Conservation (phyloP, 2,329 filamentous ascomycete genomes). For the Pseudopithomyces chartarum region DNA sequence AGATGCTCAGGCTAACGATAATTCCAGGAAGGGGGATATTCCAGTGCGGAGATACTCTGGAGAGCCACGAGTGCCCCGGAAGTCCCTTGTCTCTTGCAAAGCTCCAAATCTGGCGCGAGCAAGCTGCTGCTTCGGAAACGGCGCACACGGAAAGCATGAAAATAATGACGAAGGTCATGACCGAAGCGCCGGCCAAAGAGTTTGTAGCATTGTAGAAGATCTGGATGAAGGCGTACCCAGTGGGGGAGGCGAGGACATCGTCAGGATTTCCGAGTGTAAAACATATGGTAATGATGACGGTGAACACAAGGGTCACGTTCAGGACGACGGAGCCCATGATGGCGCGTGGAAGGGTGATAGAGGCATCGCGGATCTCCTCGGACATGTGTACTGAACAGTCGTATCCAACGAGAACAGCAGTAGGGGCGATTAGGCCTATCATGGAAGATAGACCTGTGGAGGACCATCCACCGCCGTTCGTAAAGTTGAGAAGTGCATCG, state of each 20-base stretch:
- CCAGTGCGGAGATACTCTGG: conserved; percentile 15
- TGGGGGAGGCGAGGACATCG: conserved; percentile 30
- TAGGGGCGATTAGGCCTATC: conserved; percentile 28
- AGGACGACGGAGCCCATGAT: conserved; percentile 43
- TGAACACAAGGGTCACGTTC: conserved; percentile 40
- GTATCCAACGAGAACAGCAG: conserved; percentile 33
- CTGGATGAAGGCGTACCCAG: conserved; percentile 45
- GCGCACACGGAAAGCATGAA: conserved; percentile 23
- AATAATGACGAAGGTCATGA: conserved; percentile 27
- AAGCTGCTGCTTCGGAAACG: conserved; percentile 30
- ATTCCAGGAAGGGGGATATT: conserved; percentile 22
- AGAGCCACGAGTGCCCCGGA: conserved; percentile 20
- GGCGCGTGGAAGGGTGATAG: conserved; percentile 42
- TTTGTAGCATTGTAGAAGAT: conserved; percentile 35
- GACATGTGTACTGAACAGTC: conserved; percentile 44
- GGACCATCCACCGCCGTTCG: conserved; percentile 41
- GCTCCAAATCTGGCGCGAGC: conserved; percentile 25
- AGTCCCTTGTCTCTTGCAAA: conserved; percentile 29
- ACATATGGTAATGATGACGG: conserved; percentile 45
- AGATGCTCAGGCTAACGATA: conserved; percentile 29
- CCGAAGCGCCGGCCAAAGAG: conserved; percentile 20
- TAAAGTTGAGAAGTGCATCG: conserved; percentile 31
- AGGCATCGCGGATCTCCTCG: conserved; percentile 47
- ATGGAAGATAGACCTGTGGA: conserved; percentile 37
- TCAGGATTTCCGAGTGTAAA: conserved; percentile 38